Percentiles rank a stretch among this genome's conserved stretches.
Conservation (phyloP, 495 filamentous ascomycete genomes). For the Pyronema domesticum region DNA sequence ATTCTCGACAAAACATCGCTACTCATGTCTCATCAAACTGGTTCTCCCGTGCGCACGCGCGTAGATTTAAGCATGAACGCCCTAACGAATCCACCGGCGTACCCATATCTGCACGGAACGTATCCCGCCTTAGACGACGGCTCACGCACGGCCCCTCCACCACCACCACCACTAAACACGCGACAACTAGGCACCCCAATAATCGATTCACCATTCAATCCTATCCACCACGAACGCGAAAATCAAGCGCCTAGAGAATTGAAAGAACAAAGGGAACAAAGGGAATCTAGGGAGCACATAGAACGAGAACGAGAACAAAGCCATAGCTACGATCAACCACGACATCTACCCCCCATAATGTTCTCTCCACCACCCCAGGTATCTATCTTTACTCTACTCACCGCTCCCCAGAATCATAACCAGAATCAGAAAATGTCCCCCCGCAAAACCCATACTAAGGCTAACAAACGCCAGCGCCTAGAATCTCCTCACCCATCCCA, state of each 20-base stretch:
- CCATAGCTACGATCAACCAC: too few relatives aligned
- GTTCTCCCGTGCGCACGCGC: neutral
- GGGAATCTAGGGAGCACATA: too few relatives aligned
- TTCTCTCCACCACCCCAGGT: too few relatives aligned
- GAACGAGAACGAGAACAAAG: too few relatives aligned
- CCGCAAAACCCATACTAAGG: neutral
- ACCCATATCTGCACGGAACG: neutral
- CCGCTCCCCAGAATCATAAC: neutral
- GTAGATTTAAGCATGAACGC: slow-evolving; percentile 1
- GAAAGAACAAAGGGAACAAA: too few relatives aligned
- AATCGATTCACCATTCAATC: neutral
- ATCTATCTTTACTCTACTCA: too few relatives aligned
- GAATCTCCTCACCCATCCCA: neutral
- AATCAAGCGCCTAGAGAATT: neutral
- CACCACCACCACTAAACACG: neutral
- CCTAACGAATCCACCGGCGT: slow-evolving; percentile 1
- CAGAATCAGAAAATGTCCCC: neutral
- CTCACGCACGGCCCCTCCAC: neutral
- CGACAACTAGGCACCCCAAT: neutral
- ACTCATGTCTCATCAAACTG: neutral
- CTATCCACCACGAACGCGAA: neutral
- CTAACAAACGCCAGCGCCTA: neutral
- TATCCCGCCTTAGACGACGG: neutral
- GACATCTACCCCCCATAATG: too few relatives aligned
- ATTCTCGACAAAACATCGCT: neutral